A percentile compares a stretch with the other conserved stretches of the same genome.
Conservation (phyloP, 805 yeast species). For the Pichia paraexigua region DNA sequence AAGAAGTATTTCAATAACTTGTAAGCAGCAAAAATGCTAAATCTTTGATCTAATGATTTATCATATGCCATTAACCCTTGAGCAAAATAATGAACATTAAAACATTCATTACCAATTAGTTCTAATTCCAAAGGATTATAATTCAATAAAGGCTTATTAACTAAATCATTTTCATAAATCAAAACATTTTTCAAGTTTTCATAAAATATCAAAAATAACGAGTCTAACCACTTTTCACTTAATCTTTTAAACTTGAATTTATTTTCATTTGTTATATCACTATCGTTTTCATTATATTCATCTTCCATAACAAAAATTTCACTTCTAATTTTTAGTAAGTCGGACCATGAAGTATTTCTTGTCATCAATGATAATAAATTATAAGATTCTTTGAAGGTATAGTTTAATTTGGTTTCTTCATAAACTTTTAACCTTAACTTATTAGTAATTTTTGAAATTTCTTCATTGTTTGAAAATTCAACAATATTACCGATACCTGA, state of each 20-base stretch:
- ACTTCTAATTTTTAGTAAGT: slow-evolving; percentile 55
- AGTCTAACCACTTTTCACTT: slow-evolving; percentile 70
- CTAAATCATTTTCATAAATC: slow-evolving; percentile 35
- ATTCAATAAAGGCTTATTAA: slow-evolving; percentile 21
- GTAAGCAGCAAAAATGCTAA: slow-evolving; percentile 51
- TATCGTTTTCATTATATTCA: slow-evolving; percentile 36
- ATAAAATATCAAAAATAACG: slow-evolving; percentile 54
- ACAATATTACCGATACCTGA: slow-evolving; percentile 29
- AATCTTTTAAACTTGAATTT: slow-evolving; percentile 39
- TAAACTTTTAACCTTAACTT: slow-evolving; percentile 40
- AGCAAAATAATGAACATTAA: slow-evolving; percentile 39
- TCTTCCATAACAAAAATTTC: slow-evolving; percentile 75
- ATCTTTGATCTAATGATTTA: slow-evolving; percentile 48
- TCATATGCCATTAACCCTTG: slow-evolving; percentile 46
- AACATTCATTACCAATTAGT: slow-evolving; percentile 50
- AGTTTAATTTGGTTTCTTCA: slow-evolving; percentile 42
- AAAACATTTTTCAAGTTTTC: slow-evolving; percentile 76
- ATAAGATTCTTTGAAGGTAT: slow-evolving; percentile 55
- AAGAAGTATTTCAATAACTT: slow-evolving; percentile 41
- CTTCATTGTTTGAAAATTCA: slow-evolving; percentile 26
- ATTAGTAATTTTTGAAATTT: slow-evolving; percentile 34
- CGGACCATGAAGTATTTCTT: slow-evolving; percentile 76
- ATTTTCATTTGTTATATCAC: slow-evolving; percentile 11
- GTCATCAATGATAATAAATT: slow-evolving; percentile 63
- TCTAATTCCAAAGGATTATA: slow-evolving; percentile 73